phyloP scores from a whole-genome alignment of 306 rosid species.

The Purshia tridentata region DNA sequence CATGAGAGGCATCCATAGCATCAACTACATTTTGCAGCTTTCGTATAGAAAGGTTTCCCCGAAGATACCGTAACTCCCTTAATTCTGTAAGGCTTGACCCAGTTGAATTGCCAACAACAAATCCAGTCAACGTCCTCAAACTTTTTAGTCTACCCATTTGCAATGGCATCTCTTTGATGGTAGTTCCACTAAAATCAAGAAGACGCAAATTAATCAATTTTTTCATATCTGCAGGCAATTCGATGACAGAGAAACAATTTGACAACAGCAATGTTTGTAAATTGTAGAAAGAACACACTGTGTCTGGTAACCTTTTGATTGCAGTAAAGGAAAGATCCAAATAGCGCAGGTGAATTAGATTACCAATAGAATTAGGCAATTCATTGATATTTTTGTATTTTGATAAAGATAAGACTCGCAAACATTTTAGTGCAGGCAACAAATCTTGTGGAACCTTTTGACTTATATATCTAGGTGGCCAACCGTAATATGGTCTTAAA shows the following conservation, averaged over 20 bases:
- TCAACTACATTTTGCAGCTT: slow-evolving; percentile 12
- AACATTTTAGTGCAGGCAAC: background rate
- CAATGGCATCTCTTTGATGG: no score
- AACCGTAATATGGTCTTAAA: background rate
- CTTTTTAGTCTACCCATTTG: no score
- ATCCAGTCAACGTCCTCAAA: no score
- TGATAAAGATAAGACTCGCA: background rate
- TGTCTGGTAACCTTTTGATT: background rate
- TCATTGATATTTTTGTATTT: no score
- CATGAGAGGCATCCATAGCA: slow-evolving; percentile 8
- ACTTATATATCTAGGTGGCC: background rate
- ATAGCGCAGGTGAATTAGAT: background rate
- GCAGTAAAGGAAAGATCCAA: background rate
- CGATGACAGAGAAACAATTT: no score
- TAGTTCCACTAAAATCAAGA: no score
- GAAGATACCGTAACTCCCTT: background rate
- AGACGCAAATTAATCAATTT: no score
- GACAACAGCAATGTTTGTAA: slow-evolving; percentile 14
- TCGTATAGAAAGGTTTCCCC: background rate
- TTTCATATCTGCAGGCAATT: no score
- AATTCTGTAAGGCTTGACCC: background rate
- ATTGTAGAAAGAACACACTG: slow-evolving; percentile 2
- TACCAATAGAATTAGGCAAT: background rate
- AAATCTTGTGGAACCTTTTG: background rate
- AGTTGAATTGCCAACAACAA: background rate